A percentile compares a stretch with the other conserved stretches of the same genome.
phyloP scores from a whole-genome alignment of 2,329 filamentous ascomycete genomes.

The Anthostomella pinea region DNA sequence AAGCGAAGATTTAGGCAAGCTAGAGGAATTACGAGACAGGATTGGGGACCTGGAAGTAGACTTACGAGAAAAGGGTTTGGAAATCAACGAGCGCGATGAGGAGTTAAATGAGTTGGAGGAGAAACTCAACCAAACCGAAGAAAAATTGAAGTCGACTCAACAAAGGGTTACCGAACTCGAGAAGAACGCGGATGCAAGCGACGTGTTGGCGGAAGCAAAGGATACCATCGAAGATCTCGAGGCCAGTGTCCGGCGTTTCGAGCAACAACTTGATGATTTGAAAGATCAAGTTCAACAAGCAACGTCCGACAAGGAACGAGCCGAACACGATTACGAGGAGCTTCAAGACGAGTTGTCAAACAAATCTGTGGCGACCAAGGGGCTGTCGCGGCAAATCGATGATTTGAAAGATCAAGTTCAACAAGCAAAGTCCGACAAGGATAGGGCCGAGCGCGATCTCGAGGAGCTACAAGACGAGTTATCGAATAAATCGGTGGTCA shows the following conservation, averaged over 20 bases:
- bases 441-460: slow-evolving; percentile 57
- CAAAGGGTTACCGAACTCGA: slow-evolving; percentile 54
- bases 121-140: slow-evolving; percentile 47
- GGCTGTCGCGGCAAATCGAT: slow-evolving; percentile 64
- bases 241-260: slow-evolving; percentile 49
- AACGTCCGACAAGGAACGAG: slow-evolving; percentile 51
- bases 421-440: slow-evolving; percentile 51
- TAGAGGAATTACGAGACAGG: slow-evolving; percentile 40
- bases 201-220: slow-evolving; percentile 54
- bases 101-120: slow-evolving; percentile 52
- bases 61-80: slow-evolving; percentile 54
- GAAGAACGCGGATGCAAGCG: slow-evolving; percentile 49
- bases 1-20: slow-evolving; percentile 37
- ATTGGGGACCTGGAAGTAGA: slow-evolving; percentile 56
- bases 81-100: slow-evolving; percentile 53
- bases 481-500: slow-evolving; percentile 74
- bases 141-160: slow-evolving; percentile 56
- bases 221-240: slow-evolving; percentile 60
- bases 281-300: slow-evolving; percentile 54
- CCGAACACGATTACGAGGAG: slow-evolving; percentile 58
- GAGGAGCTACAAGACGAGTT: slow-evolving; percentile 72
- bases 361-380: slow-evolving; percentile 74
- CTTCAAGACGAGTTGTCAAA: slow-evolving; percentile 75
- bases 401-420: slow-evolving; percentile 54
- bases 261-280: slow-evolving; percentile 54